Evolutionary conservation across 192 early-diverging fungal genomes (phyloP).

Genomic region (Glomus cerebriforme): DNA sequence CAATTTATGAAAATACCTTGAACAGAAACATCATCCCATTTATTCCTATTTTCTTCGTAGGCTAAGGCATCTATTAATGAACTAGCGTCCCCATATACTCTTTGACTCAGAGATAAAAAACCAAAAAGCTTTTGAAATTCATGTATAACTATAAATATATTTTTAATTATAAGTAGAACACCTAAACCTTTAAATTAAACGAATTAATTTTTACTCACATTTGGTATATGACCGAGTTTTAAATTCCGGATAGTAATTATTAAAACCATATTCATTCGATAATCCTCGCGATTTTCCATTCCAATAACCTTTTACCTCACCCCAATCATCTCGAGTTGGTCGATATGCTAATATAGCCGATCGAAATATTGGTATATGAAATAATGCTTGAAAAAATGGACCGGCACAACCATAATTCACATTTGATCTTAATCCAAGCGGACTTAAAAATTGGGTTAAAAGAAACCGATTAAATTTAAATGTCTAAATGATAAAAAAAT

Average conservation of each 20-base stretch:
- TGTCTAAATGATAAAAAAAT: too few species aligned
- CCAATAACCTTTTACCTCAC: slow-evolving; percentile 40
- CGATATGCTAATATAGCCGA: slow-evolving; percentile 35
- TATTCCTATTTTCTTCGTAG: not conserved
- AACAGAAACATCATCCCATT: not conserved
- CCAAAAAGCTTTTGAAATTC: slow-evolving; percentile 52
- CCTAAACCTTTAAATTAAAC: not conserved
- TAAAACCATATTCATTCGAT: not conserved
- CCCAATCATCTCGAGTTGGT: slow-evolving; percentile 42
- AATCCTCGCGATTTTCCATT: slow-evolving; percentile 33
- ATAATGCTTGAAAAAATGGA: slow-evolving; percentile 44
- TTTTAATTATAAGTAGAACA: not conserved
- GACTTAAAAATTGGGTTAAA: slow-evolving; percentile 27
- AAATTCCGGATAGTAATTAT: not conserved
- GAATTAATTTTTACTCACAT: not conserved
- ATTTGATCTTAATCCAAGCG: slow-evolving; percentile 39
- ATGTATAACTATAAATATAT: slow-evolving; percentile 33
- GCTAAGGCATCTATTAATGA: slow-evolving; percentile 36
- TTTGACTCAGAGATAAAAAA: slow-evolving; percentile 37
- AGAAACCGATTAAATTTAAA: too few species aligned
- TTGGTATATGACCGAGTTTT: not conserved
- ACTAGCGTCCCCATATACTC: slow-evolving; percentile 36
- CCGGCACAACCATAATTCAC: slow-evolving; percentile 34
- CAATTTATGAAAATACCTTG: not conserved
- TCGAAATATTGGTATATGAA: slow-evolving; percentile 43